Evolutionary conservation across 768 basidiomycete species (phyloP).

Genomic region (Trametes elegans): DNA sequence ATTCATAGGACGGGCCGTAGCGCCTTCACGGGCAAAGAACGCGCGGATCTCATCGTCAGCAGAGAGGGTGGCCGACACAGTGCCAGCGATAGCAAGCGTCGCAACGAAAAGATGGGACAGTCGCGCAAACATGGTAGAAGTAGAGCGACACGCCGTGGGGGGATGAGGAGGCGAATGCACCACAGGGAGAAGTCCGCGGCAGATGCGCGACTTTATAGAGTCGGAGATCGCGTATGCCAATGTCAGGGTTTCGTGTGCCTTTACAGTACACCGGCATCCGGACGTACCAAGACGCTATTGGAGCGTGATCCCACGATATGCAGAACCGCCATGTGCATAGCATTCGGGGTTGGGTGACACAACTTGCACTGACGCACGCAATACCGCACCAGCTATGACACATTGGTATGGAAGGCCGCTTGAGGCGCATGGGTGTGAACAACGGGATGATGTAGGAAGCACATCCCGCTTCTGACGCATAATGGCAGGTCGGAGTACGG

Average conservation of each 20-base stretch:
- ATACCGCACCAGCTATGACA: neutral
- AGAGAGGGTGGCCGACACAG: slow-evolving; percentile 1
- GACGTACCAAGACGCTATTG: neutral
- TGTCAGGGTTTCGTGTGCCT: neutral
- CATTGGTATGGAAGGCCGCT: neutral
- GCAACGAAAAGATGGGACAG: slow-evolving; percentile 11
- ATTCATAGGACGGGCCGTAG: slow-evolving; percentile 14
- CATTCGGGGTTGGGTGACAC: neutral
- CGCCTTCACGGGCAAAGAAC: slow-evolving; percentile 14
- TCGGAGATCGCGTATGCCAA: neutral
- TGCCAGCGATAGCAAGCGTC: slow-evolving; percentile 5
- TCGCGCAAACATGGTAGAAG: slow-evolving; percentile 6
- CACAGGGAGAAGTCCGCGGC: neutral
- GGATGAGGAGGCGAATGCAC: neutral
- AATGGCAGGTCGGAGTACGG: neutral
- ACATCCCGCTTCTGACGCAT: neutral
- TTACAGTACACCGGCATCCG: neutral
- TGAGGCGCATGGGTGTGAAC: neutral
- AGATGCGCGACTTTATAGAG: neutral
- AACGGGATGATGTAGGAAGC: neutral
- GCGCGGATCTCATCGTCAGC: slow-evolving; percentile 8
- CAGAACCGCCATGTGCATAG: neutral
- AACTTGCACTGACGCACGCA: neutral
- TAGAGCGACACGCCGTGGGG: neutral
- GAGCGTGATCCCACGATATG: slow-evolving; percentile 7